Conservation (phyloP, 306 rosid genomes). For the Glycine soja region DNA sequence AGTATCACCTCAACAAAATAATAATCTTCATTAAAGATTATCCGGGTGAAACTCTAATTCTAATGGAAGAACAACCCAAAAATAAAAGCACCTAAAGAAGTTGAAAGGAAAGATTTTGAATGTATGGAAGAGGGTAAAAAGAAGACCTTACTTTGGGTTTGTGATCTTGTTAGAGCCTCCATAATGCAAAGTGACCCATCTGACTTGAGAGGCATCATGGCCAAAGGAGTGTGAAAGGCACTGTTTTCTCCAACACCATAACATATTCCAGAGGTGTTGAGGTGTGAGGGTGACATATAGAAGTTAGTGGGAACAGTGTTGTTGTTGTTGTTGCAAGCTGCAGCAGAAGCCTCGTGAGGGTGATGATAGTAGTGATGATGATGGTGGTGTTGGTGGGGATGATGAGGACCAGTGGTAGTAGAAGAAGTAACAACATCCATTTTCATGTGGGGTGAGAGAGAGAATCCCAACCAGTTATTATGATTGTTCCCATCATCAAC, state of each 20-base stretch:
- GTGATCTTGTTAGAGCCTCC: constrained; percentile 75
- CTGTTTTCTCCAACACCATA: constrained; percentile 60
- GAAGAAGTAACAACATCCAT: constrained; percentile 56
- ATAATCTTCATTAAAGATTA: not conserved
- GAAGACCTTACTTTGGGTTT: constrained; percentile 58
- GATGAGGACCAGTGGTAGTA: constrained; percentile 44
- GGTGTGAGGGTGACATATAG: constrained; percentile 56
- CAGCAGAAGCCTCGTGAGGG: constrained; percentile 42
- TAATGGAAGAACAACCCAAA: not conserved
- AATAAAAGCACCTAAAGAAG: not conserved
- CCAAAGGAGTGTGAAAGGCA: constrained; percentile 64
- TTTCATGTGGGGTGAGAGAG: constrained; percentile 95
- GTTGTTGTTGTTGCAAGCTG: constrained; percentile 34
- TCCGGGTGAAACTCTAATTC: not conserved
- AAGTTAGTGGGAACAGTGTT: constrained; percentile 49
- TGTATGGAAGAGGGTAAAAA: not conserved
- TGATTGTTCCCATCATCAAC: constrained; percentile 51
- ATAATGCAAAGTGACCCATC: constrained; percentile 87
- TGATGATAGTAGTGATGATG: constrained; percentile 52
- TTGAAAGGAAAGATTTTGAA: not conserved
- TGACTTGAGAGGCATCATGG: constrained; percentile 87
- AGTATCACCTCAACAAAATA: no score
- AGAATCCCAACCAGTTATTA: constrained; percentile 89
- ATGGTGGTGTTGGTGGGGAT: constrained; percentile 39
- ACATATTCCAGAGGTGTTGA: constrained; percentile 54